Conservation (phyloP, 441 rosid species). For the Isatis lusitanica region DNA sequence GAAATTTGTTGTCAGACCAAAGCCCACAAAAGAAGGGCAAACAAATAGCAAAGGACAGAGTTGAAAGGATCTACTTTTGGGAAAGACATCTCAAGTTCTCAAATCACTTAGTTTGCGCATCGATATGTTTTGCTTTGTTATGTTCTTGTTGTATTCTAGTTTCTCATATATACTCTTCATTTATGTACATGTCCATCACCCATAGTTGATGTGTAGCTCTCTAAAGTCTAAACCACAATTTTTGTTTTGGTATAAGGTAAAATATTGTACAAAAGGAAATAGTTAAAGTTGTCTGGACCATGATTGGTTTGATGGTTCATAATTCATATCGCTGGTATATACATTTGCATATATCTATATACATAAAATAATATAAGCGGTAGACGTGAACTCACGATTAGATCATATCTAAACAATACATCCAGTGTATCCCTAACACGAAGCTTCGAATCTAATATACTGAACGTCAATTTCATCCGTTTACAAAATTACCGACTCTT, state of each 20-base stretch:
- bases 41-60: conserved; percentile 25
- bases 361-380: not conserved
- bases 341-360: too few species aligned
- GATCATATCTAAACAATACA: not conserved
- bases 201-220: not conserved
- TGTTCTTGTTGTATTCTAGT: too few species aligned
- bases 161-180: too few species aligned
- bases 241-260: too few species aligned
- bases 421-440: not conserved
- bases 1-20: not conserved
- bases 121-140: not conserved
- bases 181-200: not conserved
- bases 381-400: conserved; percentile 30
- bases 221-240: too few species aligned
- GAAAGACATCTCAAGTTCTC: not conserved
- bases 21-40: conserved; percentile 15
- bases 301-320: not conserved
- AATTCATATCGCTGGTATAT: not conserved
- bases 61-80: not conserved
- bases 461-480: not conserved
- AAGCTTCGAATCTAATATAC: not conserved
- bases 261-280: not conserved
- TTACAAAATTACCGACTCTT: not conserved
- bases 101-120: not conserved
- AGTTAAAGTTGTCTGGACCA: conserved; percentile 1